These are phyloP conservation scores for Fusarium xylarioides DNA, from an alignment of 2,329 filamentous ascomycete genomes.

Conservation along the genomic window DNA sequence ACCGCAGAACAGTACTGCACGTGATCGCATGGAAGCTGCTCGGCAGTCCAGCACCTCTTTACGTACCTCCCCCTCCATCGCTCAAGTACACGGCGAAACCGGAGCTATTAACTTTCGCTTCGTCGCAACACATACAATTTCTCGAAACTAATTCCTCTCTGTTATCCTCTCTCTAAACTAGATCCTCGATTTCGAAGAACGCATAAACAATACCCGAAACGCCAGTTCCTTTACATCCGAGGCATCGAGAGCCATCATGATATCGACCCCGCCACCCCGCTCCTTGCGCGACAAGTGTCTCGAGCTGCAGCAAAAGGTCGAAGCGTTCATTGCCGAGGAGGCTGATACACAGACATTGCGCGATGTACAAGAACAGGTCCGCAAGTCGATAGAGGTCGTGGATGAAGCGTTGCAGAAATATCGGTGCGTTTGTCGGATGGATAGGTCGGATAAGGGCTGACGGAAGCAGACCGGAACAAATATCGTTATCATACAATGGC, in stretches of 20 bases:
- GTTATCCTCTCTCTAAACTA: background rate
- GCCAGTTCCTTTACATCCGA: background rate
- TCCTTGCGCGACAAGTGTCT: slow-evolving; percentile 56
- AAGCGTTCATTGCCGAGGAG: slow-evolving; percentile 70
- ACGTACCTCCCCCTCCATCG: slow-evolving; percentile 15
- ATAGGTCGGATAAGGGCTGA: slow-evolving; percentile 13
- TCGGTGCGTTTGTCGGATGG: slow-evolving; percentile 57
- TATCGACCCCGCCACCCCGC: slow-evolving; percentile 36
- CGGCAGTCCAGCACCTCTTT: slow-evolving; percentile 12
- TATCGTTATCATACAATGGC: slow-evolving; percentile 95
- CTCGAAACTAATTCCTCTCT: background rate
- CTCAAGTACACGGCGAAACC: slow-evolving; percentile 21
- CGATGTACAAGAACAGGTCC: slow-evolving; percentile 78
- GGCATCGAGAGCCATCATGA: slow-evolving; percentile 24
- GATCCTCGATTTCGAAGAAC: background rate
- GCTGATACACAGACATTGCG: slow-evolving; percentile 65
- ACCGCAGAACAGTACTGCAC: background rate
- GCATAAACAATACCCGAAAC: background rate
- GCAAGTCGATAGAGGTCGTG: slow-evolving; percentile 76
- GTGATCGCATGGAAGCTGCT: slow-evolving; percentile 19
- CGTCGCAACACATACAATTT: background rate
- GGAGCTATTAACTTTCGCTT: slow-evolving; percentile 22
- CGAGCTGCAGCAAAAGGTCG: slow-evolving; percentile 67
- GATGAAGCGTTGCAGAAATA: slow-evolving; percentile 79
- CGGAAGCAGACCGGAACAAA: slow-evolving; percentile 71